Evolutionary conservation across 1,139 yeast species (phyloP).

Genomic region (Spencermartinsiella ligniputridi): DNA sequence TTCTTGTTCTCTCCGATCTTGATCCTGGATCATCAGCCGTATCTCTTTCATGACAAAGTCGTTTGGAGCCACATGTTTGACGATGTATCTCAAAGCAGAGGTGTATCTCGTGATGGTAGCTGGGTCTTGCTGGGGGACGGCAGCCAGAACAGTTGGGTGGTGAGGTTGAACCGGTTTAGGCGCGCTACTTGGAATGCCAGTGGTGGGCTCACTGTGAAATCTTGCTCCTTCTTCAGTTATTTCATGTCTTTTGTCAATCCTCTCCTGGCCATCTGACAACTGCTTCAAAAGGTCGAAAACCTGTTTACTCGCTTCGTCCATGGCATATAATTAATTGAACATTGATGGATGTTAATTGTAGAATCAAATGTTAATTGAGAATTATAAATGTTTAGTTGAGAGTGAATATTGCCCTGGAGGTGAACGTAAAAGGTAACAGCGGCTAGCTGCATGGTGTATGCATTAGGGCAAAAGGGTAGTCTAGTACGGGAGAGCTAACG

Average conservation of each 20-base stretch:
- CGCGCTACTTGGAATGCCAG: neutral
- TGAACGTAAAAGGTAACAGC: too few relatives aligned
- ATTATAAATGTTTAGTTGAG: too few relatives aligned
- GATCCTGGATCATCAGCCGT: slow-evolving; percentile 21
- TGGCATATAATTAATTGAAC: neutral
- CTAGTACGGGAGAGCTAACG: too few relatives aligned
- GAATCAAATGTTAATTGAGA: too few relatives aligned
- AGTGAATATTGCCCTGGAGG: too few relatives aligned
- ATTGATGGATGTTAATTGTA: too few relatives aligned
- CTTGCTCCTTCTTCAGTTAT: neutral
- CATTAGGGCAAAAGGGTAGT: too few relatives aligned
- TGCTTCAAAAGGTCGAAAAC: slow-evolving; percentile 17
- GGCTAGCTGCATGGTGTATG: too few relatives aligned
- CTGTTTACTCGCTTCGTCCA: slow-evolving; percentile 5
- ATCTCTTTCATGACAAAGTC: slow-evolving; percentile 18
- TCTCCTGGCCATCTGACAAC: slow-evolving; percentile 17
- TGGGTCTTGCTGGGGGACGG: slow-evolving; percentile 16
- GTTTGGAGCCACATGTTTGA: slow-evolving; percentile 19
- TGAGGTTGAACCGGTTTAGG: neutral
- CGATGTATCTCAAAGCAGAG: slow-evolving; percentile 24
- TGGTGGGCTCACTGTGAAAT: neutral
- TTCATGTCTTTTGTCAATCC: slow-evolving; percentile 1
- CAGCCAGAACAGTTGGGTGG: neutral
- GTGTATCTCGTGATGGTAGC: slow-evolving; percentile 21
- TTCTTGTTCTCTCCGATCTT: slow-evolving; percentile 20